phyloP scores from a whole-genome alignment of 148 eudicot genomes.

The Polygonum aviculare region DNA sequence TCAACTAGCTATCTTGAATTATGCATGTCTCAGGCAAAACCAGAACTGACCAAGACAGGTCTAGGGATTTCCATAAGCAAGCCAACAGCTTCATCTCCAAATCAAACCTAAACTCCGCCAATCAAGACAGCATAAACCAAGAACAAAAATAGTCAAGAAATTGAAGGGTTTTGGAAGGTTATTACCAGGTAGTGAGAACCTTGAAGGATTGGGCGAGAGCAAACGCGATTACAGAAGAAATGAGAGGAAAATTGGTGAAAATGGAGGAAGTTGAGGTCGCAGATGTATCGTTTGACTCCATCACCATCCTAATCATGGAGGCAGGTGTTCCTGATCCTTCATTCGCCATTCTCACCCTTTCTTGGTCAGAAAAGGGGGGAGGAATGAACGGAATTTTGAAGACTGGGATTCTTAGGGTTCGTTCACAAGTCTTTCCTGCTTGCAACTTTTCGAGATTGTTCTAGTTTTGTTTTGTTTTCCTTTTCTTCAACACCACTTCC shows the following conservation, averaged over 20 bases:
- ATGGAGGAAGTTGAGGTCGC: constrained; percentile 31
- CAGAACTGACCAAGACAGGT: background rate
- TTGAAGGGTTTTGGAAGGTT: background rate
- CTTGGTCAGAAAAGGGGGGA: background rate
- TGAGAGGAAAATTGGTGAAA: constrained; percentile 44
- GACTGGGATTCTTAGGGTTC: background rate
- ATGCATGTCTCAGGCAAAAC: background rate
- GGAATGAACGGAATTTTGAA: background rate
- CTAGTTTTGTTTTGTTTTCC: background rate
- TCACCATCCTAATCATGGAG: background rate
- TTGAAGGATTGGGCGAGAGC: constrained; percentile 54
- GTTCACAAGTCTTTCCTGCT: background rate
- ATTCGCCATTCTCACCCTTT: background rate
- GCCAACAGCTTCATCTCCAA: background rate
- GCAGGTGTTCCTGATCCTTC: background rate
- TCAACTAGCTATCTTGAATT: background rate
- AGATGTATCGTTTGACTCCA: constrained; percentile 4
- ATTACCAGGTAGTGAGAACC: constrained; percentile 56
- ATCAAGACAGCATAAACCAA: background rate
- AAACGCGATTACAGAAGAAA: constrained; percentile 59
- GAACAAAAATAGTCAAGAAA: background rate
- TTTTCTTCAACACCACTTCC: background rate
- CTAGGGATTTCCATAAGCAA: background rate
- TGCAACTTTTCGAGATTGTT: background rate
- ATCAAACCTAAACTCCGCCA: background rate